Percentiles rank a stretch among this genome's conserved stretches.
Conservation (phyloP, 2,329 filamentous ascomycete species). For the Fragosphaeria purpurea region DNA sequence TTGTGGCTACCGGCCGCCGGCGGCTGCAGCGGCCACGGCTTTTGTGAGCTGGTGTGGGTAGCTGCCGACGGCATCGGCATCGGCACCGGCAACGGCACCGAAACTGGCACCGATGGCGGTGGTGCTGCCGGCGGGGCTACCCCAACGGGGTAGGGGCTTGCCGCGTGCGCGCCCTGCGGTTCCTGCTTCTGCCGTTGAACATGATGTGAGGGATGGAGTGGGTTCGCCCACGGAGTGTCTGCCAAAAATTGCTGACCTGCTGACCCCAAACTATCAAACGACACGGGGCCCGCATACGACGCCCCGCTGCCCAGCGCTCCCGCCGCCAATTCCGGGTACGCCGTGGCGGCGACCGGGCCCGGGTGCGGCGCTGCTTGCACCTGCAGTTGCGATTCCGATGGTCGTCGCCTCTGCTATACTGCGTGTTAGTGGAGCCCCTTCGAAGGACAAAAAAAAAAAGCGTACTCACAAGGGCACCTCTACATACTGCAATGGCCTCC, state of each 20-base stretch:
- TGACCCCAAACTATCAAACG: slow-evolving; percentile 43
- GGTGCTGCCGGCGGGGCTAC: neutral
- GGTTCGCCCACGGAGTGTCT: slow-evolving; percentile 86
- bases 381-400: neutral
- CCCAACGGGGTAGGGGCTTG: no score
- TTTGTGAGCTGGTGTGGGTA: neutral
- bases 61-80: neutral
- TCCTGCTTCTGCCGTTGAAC: slow-evolving; percentile 9
- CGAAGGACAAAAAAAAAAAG: neutral
- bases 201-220: slow-evolving; percentile 63
- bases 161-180: neutral
- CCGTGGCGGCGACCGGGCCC: slow-evolving; percentile 19
- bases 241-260: slow-evolving; percentile 82
- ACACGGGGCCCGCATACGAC: slow-evolving; percentile 15
- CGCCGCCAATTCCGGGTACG: slow-evolving; percentile 1
- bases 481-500: slow-evolving; percentile 74
- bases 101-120: no score
- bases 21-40: neutral
- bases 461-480: neutral
- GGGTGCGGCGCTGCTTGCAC: neutral
- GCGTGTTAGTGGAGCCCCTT: no score
- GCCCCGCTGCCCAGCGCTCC: neutral
- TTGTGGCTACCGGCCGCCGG: neutral
- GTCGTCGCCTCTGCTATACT: neutral
- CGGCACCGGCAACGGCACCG: neutral